Evolutionary conservation across 257 asterid species (phyloP), one percentile per base, ranked within the genome.

Genomic region (Solanum paucissectum): DNA sequence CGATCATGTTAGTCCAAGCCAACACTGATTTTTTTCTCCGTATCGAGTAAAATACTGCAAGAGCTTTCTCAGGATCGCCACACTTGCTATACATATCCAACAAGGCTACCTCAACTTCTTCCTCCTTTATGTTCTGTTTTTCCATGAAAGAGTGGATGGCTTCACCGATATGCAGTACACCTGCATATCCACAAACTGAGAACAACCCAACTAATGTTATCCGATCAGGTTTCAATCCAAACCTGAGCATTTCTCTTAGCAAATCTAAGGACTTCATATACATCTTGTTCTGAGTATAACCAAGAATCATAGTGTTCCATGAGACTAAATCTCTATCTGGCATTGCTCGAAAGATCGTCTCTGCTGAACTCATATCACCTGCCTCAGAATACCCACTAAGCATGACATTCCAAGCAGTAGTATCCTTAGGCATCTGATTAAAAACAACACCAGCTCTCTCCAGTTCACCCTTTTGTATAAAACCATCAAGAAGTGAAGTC

Each of bases 81-180:
- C 98, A 93, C 88, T 95, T 96, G 2, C 90, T 88, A 44, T 95
- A 95, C 99, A 95, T 96, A 88, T 95, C 98, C 62, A 95, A 9
- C 87, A 96, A 88, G 2, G 97, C 95, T 81, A 93, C 94, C 76
- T 93, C 91, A 11, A 94, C 89, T 7, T 88, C 77, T 85, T 94
- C 90, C 11, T 88, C 88, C 87, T 89, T 93, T 23, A 93, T 88
- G 72, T 96, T 94, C 60, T 87, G 92, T 34, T 93, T 89, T 16
- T 89, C 25, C 37, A 91, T 68, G 88, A 91, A 92, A 52, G 86
- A 88, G 29, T 93, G 95, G 3, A 95, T 84, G 92, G 94, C 92
- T 92, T 90, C 94, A 84, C 98, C 98, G 12, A 85, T 86, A 81
- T 92, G 94, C 25, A 94, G 94, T 60, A 92, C 93, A 33, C 99